These are phyloP conservation scores for Ceriops zippeliana DNA, from an alignment of 345 rosid species.

Conservation along the genomic window DNA sequence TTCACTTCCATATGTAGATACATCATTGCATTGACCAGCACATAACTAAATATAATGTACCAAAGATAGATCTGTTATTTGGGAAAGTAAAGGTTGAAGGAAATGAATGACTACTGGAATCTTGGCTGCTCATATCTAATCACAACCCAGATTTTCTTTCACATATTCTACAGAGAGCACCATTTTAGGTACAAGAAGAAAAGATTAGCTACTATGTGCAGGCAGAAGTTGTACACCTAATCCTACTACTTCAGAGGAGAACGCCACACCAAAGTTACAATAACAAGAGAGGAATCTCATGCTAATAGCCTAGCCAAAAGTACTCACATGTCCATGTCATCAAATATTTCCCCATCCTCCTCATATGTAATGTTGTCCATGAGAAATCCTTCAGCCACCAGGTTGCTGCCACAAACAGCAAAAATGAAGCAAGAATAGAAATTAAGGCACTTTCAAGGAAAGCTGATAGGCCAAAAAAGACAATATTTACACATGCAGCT, in stretches of 20 bases:
- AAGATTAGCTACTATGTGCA: conserved; percentile 7
- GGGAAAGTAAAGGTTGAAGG: neutral
- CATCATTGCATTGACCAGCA: too few species aligned
- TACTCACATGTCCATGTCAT: conserved; percentile 76
- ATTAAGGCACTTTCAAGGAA: conserved; percentile 1
- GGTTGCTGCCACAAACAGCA: conserved; percentile 55
- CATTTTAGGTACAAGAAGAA: neutral
- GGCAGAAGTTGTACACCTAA: conserved; percentile 13
- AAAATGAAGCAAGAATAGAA: neutral
- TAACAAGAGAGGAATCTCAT: conserved; percentile 4
- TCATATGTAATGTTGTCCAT: conserved; percentile 31
- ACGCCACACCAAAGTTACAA: neutral
- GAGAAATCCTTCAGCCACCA: conserved; percentile 62
- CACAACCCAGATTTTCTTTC: conserved; percentile 9
- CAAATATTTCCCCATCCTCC: conserved; percentile 74
- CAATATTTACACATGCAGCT: neutral
- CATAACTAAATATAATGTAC: too few species aligned
- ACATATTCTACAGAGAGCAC: conserved; percentile 10
- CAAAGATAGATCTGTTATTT: neutral
- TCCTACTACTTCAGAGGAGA: conserved; percentile 14
- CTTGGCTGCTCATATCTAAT: neutral
- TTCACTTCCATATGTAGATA: neutral
- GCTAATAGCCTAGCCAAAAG: conserved; percentile 1
- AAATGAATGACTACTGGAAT: neutral
- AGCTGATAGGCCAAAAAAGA: neutral